Conservation (phyloP, 306 rosid genomes). For the Erythrophleum fordii region DNA sequence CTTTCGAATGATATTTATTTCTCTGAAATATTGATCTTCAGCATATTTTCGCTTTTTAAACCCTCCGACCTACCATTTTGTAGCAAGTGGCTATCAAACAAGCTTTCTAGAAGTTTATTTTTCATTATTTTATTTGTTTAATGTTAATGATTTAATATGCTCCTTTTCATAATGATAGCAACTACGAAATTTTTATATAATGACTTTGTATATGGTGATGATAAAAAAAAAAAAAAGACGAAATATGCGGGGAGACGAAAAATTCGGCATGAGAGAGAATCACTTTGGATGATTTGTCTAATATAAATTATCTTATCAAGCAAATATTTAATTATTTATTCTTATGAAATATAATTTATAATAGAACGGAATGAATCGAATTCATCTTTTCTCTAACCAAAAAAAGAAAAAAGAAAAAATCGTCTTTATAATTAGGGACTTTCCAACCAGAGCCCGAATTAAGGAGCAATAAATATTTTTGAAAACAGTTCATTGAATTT, state of each 20-base stretch:
- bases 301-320: background rate
- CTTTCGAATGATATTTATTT: background rate
- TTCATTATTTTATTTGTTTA: too few relatives aligned
- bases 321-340: background rate
- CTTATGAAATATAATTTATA: background rate
- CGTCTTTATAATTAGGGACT: background rate
- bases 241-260: background rate
- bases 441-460: background rate
- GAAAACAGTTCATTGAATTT: too few relatives aligned
- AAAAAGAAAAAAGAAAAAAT: too few relatives aligned
- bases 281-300: background rate
- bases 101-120: background rate
- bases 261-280: background rate
- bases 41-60: too few relatives aligned
- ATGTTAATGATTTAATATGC: too few relatives aligned
- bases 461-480: background rate
- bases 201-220: background rate
- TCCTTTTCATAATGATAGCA: too few relatives aligned
- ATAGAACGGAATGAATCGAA: background rate
- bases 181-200: too few relatives aligned
- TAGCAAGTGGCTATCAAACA: background rate
- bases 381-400: background rate
- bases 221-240: background rate
- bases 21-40: too few relatives aligned
- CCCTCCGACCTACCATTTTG: background rate